These are phyloP conservation scores for Hepatocystis sp. DNA, from an alignment of 169 alveolate species.

Conservation along the genomic window DNA sequence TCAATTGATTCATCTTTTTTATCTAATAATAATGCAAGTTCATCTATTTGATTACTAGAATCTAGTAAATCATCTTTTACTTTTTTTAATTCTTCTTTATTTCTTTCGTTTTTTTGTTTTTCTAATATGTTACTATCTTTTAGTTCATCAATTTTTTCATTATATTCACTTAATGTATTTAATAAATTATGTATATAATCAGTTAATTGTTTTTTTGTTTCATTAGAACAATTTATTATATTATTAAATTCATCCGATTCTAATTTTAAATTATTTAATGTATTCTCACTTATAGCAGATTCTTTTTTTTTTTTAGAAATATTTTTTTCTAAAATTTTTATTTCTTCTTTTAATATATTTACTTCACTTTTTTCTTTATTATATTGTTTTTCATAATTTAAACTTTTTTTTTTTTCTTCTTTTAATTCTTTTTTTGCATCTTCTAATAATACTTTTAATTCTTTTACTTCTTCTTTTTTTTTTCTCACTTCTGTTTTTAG, in stretches of 20 bases:
- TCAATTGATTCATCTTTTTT: constrained; percentile 64
- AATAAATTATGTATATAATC: constrained; percentile 68
- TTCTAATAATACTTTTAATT: constrained; percentile 4
- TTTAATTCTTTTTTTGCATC: constrained; percentile 27
- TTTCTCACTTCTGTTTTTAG: constrained; percentile 4
- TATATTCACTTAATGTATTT: constrained; percentile 49
- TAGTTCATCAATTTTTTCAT: constrained; percentile 64
- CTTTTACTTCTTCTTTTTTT: constrained; percentile 19
- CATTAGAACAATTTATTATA: constrained; percentile 57
- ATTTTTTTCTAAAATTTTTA: constrained; percentile 41
- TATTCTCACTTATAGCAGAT: constrained; percentile 38
- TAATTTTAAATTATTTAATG: constrained; percentile 53
- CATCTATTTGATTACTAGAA: constrained; percentile 68
- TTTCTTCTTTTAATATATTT: constrained; percentile 50
- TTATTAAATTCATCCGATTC: constrained; percentile 72
- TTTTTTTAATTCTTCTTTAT: constrained; percentile 60
- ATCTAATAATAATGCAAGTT: constrained; percentile 57
- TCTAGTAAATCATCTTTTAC: constrained; percentile 54
- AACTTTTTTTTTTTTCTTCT: constrained; percentile 49
- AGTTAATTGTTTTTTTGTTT: constrained; percentile 60
- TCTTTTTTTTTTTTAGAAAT: constrained; percentile 27
- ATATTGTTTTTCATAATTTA: constrained; percentile 57
- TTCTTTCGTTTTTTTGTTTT: constrained; percentile 35
- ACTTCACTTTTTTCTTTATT: constrained; percentile 49
- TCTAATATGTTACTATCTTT: constrained; percentile 39